Evolutionary conservation across 768 basidiomycete species (phyloP), one percentile per base, ranked within the genome.

Genomic region (Leccinum fibrillosum): DNA sequence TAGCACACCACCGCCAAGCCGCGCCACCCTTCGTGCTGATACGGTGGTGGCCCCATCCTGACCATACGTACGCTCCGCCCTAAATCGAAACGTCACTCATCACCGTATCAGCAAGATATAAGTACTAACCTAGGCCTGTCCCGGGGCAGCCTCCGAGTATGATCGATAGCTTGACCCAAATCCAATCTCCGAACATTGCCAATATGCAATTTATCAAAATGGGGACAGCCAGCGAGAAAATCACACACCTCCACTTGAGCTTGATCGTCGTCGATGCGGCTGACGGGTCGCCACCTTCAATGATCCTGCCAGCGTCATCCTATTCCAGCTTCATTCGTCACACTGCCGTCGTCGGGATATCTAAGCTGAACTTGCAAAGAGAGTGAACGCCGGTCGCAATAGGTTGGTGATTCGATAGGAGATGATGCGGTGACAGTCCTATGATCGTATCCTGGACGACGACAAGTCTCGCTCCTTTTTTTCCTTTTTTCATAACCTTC

Each of bases 371-470:
- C 48, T 17, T 11, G 17, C 49, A 28, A 23, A 3, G 23, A 26
- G 25, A 26, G n/a, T 30, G 30, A 30, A 49, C 11, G 49, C 28
- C 49, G 49, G 30, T 32, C 19, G 30, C 13, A 12, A 32, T 19
- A 25, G 11, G 45, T 9, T 47, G n/a, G 6, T 50, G 30, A 19
- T 32, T 30, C 30, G 49, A 26, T 49, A 28, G 49, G 49, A 49
- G 42, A 21, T 49, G 48, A 49, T 49, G 49, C 15, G 49, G 30
- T 50, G 49, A 50, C 42, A 44, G 42, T 12, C 19, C 19, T 32
- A 5, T 50, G 51, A 52, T 52, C 51, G 51, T 52, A 52, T 52
- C 51, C 51, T 52, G 51, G 51, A 52, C 51, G 50, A 49, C 49
- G n/a, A 19, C n/a, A 42, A 19, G 39, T 42, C 39, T 42, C n/a